Base-by-base conservation (phyloP, 768 basidiomycete genomes). In the Macrolepiota fuliginosa region DNA sequence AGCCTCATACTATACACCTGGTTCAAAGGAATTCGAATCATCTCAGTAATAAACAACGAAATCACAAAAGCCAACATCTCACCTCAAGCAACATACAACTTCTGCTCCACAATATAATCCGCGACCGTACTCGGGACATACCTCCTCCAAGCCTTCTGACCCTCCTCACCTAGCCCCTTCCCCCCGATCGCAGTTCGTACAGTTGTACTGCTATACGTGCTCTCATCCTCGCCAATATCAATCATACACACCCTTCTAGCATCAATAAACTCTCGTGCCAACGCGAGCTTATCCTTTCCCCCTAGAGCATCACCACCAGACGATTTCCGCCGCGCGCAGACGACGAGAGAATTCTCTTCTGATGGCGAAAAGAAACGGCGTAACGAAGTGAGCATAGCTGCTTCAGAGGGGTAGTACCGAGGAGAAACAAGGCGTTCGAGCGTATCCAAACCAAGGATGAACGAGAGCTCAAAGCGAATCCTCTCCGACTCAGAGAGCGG, bases 401-500 rank as follows among this genome's bases (percentile, higher is more conserved):
- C 69, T 56, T 75, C 69, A 54, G 76, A 76, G n/a, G 76, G 70
- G 63, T 96, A 97, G 71, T 93, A 96, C 22, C 83, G 83, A 0
- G 88, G 83, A 1, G 86, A 80, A 56, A 95, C 83, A 61, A 96
- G 80, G 6, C 95, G 87, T 59, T 86, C 83, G 50, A 98, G 81
- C 1, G 96, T 98, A 69, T 97, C 96, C 49, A 85, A 82, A 5
- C 96, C 95, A 61, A 93, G 76, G 27, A 94, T 75, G 70, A 94
- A 94, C 1, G 83, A 82, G 19, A 95, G 73, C 62, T 82, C 79
- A 2, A 80, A 71, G 36, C 70, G 22, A 62, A 29, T 4, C 63
- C 37, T 11, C 52, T 60, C 63, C 58, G 61, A 4, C 3, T 42
- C 49, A 53, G 32, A 39, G 56, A 64, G 39, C 32, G 62, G 42